Evolutionary conservation across 441 rosid genomes (phyloP).

Genomic region (Viola pubescens): DNA sequence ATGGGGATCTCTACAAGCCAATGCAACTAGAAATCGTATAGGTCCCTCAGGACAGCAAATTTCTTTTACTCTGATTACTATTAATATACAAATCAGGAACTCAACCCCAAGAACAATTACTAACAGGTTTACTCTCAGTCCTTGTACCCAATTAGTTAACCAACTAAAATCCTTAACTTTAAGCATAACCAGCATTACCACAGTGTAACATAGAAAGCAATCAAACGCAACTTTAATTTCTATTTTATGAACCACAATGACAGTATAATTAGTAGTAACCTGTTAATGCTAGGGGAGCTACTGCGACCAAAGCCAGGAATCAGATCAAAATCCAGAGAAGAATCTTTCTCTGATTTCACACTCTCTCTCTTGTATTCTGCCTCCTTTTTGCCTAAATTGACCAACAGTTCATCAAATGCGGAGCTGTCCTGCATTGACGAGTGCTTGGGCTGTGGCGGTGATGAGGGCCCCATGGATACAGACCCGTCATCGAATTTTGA

Average conservation of each 20-base stretch:
- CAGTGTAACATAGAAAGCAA: no score
- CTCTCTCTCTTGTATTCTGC: slow-evolving; percentile 29
- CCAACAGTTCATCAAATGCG: slow-evolving; percentile 65
- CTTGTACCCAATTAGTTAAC: no score
- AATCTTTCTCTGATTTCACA: slow-evolving; percentile 27
- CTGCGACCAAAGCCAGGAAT: slow-evolving; percentile 65
- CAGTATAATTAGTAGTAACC: slow-evolving; percentile 24
- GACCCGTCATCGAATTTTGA: slow-evolving; percentile 42
- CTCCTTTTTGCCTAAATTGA: slow-evolving; percentile 43
- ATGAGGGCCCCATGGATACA: slow-evolving; percentile 28
- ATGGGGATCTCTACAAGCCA: no score
- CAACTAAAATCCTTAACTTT: no score
- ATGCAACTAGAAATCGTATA: no score
- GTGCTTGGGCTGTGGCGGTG: slow-evolving; percentile 15
- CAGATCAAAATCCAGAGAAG: slow-evolving; percentile 45
- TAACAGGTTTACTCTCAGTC: no score
- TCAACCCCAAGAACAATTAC: no score
- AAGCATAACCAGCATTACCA: no score
- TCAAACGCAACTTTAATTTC: no score
- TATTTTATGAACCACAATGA: not conserved
- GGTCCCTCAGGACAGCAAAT: no score
- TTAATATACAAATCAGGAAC: no score
- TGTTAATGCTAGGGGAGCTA: slow-evolving; percentile 38
- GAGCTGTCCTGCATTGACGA: slow-evolving; percentile 23
- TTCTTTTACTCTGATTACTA: no score